These are phyloP conservation scores for Rhodotorula sp. DNA, from an alignment of 1,284 basidiomycete species.

Conservation along the genomic window DNA sequence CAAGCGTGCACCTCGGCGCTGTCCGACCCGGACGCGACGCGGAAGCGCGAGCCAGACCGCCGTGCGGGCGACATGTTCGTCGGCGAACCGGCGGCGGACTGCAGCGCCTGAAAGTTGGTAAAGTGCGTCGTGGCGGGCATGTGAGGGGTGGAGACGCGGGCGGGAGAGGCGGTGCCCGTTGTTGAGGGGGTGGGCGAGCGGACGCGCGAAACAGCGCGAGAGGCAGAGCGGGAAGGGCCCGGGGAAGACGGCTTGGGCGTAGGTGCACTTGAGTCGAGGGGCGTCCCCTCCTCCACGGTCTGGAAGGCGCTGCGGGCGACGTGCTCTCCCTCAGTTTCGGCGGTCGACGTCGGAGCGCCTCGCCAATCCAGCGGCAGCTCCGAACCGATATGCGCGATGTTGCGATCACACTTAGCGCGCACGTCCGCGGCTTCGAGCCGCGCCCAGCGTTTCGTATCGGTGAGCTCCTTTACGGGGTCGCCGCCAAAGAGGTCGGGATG, in stretches of 20 bases:
- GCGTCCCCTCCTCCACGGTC: background rate
- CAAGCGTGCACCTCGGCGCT: background rate
- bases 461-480: slow-evolving; percentile 65
- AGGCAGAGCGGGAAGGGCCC: slow-evolving; percentile 1
- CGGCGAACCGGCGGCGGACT: slow-evolving; percentile 8
- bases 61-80: slow-evolving; percentile 5
- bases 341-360: slow-evolving; percentile 4
- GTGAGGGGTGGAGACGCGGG: slow-evolving; percentile 24
- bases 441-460: slow-evolving; percentile 66
- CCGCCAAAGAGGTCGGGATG: slow-evolving; percentile 72
- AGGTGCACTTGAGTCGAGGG: slow-evolving; percentile 11
- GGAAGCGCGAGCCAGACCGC: slow-evolving; percentile 18
- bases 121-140: slow-evolving; percentile 38
- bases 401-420: slow-evolving; percentile 62
- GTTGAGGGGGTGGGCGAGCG: slow-evolving; percentile 20
- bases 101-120: slow-evolving; percentile 38
- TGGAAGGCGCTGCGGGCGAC: background rate
- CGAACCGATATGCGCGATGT: slow-evolving; percentile 7
- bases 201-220: slow-evolving; percentile 20
- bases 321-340: background rate
- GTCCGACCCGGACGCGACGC: background rate
- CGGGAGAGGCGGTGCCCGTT: slow-evolving; percentile 7
- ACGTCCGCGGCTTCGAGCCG: slow-evolving; percentile 67
- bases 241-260: slow-evolving; percentile 15
- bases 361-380: slow-evolving; percentile 63